Base-by-base conservation (phyloP, 305 asterid genomes). In the Ajuga reptans region DNA sequence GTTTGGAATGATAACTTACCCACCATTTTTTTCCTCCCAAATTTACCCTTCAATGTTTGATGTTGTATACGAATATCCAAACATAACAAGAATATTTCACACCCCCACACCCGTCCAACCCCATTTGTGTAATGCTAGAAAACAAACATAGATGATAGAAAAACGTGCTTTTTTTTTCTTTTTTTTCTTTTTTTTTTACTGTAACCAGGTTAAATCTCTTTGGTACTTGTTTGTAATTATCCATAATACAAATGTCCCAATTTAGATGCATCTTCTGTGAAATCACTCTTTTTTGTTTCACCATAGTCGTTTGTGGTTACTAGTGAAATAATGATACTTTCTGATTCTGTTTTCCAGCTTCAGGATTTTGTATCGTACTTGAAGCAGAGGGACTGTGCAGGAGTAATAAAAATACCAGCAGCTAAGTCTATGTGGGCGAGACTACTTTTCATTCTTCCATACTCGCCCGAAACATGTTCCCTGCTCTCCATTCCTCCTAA, bases 331-430 rank as follows among this genome's bases (percentile, higher is more conserved):
- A 68, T 58, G 29, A 17, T 15, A 43, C 33, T 33, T 54, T 31
- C 10, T 45, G 34, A 39, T 46, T 62, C 16, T 58, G 34, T 49
- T 66, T 75, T 78, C 78, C 95, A 92, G 98, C 85, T 89, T 79
- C 93, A 88, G 73, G 98, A 92, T 75, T 92, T 92, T 72, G 71
- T 84, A 52, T 69, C 88, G 4, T 92, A 92, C 83, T 80, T 92
- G 91, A 85, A 82, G 83, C 98, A 92, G 84, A 84, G 98, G 81
- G 95, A 92, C 37, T 89, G 98, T 78, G 98, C 96, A 0, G 98
- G 98, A 45, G 98, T 92, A 17, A 92, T 92, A 80, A 92, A 88
- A 80, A 77, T 92, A 75, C 96, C 96, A 24, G 92, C 91, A 0
- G 68, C 85, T 16, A 84, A 75, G 54, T 81, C 88, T 52, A 75